These are phyloP conservation scores for Trametes cingulata DNA, from an alignment of 768 basidiomycete genomes.

Conservation along the genomic window DNA sequence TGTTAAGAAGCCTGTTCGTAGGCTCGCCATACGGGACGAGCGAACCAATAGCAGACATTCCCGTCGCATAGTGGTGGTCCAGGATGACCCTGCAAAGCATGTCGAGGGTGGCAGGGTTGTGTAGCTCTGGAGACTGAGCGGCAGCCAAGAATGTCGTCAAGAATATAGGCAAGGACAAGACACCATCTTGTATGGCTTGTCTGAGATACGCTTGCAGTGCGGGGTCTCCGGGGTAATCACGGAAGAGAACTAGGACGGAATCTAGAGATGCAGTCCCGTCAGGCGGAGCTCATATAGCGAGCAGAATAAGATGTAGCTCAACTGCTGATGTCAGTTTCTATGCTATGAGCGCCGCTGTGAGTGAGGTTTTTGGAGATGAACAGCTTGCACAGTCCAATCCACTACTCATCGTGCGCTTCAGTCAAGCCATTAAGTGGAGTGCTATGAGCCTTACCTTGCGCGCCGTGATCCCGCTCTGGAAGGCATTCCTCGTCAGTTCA, in stretches of 20 bases:
- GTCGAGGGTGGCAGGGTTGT: constrained; percentile 65
- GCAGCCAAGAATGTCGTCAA: constrained; percentile 68
- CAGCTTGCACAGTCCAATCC: constrained; percentile 65
- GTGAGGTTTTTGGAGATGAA: constrained; percentile 52
- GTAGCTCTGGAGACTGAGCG: constrained; percentile 62
- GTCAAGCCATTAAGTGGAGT: neutral
- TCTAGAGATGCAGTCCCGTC: constrained; percentile 42
- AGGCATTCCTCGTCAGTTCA: constrained; percentile 71
- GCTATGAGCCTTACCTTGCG: constrained; percentile 49
- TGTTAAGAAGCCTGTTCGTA: constrained; percentile 49
- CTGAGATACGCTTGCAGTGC: constrained; percentile 67
- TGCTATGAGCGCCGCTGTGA: constrained; percentile 41
- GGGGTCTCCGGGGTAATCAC: constrained; percentile 69
- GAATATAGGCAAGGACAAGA: constrained; percentile 60
- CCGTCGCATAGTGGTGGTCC: constrained; percentile 62
- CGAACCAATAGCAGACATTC: constrained; percentile 53
- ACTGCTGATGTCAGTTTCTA: constrained; percentile 68
- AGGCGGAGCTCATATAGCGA: neutral
- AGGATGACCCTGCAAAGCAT: constrained; percentile 67
- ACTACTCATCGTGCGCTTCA: constrained; percentile 40
- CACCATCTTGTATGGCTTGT: constrained; percentile 53
- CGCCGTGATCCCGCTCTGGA: constrained; percentile 67
- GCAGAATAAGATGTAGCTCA: constrained; percentile 25
- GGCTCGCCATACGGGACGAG: constrained; percentile 53
- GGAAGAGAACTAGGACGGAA: constrained; percentile 66